phyloP scores from a whole-genome alignment of 805 yeast species.

The Ogataea minuta region DNA sequence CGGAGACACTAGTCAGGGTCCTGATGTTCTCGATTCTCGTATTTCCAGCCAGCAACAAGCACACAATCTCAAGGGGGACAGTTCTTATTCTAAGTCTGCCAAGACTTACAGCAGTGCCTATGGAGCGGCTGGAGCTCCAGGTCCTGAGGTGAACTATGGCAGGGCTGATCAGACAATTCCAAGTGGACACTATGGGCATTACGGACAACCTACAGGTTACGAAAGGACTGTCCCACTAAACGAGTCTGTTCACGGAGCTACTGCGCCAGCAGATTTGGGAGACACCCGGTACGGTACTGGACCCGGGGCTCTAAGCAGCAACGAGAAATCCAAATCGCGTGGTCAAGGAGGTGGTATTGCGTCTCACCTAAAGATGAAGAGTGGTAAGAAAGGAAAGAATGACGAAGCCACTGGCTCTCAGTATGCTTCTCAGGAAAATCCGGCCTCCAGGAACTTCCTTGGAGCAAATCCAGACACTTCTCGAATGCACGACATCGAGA shows the following conservation, averaged over 20 bases:
- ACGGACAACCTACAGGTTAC: not conserved
- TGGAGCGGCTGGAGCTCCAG: conserved; percentile 6
- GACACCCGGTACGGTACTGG: conserved; percentile 2
- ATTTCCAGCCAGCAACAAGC: conserved; percentile 3
- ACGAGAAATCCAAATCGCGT: not conserved
- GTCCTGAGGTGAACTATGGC: not conserved
- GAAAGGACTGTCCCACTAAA: conserved; percentile 1
- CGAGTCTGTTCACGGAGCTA: conserved; percentile 7
- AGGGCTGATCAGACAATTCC: not conserved
- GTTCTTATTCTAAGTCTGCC: too few species aligned
- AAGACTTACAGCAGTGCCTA: not conserved
- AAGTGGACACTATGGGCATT: not conserved
- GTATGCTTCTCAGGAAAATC: conserved; percentile 14
- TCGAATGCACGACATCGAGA: conserved; percentile 3
- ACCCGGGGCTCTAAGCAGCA: too few species aligned
- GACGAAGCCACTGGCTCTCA: conserved; percentile 8
- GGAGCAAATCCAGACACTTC: not conserved
- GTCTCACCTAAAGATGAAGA: conserved; percentile 1
- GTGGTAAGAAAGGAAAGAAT: conserved; percentile 1
- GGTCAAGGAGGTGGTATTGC: not conserved
- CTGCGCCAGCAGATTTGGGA: conserved; percentile 15
- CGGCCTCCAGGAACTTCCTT: conserved; percentile 4
- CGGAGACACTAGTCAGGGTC: not conserved
- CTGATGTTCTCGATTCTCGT: conserved; percentile 1
- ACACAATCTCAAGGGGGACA: not conserved